Percentiles rank a stretch among this genome's conserved stretches.
Conservation (phyloP, 164 flowering plant species). For the Santalum album region DNA sequence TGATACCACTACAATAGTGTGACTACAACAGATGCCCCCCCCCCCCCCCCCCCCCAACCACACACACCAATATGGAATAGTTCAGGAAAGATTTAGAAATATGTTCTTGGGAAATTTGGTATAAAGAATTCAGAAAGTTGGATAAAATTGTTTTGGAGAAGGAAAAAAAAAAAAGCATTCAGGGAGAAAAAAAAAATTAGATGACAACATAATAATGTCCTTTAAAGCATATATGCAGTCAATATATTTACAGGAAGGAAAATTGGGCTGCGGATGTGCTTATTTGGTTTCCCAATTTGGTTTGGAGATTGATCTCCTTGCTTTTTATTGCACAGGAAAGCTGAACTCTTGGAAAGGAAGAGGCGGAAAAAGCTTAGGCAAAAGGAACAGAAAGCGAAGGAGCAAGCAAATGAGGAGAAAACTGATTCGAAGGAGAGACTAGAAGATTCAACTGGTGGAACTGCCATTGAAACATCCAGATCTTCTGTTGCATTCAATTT, state of each 20-base stretch:
- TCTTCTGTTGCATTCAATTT: constrained; percentile 18
- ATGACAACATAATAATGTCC: background rate
- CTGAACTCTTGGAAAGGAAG: constrained; percentile 61
- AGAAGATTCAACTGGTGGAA: background rate
- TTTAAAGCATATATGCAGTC: background rate
- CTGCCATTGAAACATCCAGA: constrained; percentile 25
- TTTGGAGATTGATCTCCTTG: background rate
- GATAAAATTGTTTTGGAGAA: too few relatives aligned
- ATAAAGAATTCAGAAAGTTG: too few relatives aligned
- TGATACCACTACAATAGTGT: too few relatives aligned
- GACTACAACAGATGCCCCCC: too few relatives aligned
- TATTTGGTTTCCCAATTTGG: background rate
- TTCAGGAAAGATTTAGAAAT: too few relatives aligned
- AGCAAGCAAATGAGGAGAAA: constrained; percentile 30
- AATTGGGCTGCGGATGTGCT: background rate
- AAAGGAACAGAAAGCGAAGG: constrained; percentile 61
- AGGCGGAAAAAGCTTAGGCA: constrained; percentile 74
- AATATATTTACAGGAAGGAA: background rate
- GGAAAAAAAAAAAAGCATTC: too few relatives aligned
- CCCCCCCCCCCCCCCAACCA: too few relatives aligned
- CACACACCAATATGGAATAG: too few relatives aligned
- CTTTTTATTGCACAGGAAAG: constrained; percentile 42
- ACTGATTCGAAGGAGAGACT: constrained; percentile 14
- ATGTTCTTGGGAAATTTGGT: too few relatives aligned
- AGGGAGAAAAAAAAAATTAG: too few relatives aligned